phyloP scores from a whole-genome alignment of 306 rosid genomes.

The Betula pendula region DNA sequence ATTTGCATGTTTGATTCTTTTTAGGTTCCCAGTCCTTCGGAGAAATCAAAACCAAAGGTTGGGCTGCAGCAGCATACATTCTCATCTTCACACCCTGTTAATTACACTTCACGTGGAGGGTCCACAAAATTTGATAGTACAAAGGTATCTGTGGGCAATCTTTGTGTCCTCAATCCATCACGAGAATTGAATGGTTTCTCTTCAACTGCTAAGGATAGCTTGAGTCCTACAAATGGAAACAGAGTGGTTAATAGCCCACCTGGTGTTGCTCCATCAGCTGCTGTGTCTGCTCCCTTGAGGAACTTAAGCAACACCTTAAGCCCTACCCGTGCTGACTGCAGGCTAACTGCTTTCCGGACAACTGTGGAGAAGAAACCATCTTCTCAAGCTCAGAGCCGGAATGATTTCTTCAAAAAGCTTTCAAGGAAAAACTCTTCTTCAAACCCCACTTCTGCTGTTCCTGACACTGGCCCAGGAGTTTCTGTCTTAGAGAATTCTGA shows the following conservation, averaged over 20 bases:
- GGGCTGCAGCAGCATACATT: conserved; percentile 23
- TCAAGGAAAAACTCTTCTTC: conserved; percentile 31
- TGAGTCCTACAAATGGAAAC: conserved; percentile 28
- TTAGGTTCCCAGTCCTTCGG: conserved; percentile 30
- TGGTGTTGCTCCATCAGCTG: conserved; percentile 17
- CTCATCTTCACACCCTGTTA: conserved; percentile 15
- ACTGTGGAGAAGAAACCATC: conserved; percentile 31
- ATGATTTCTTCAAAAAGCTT: conserved; percentile 37
- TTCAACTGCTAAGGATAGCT: conserved; percentile 25
- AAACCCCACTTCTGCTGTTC: conserved; percentile 4
- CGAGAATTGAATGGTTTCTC: conserved; percentile 31
- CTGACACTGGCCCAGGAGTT: conserved; percentile 8
- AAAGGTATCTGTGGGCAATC: conserved; percentile 21
- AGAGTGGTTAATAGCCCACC: conserved; percentile 20
- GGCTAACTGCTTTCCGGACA: conserved; percentile 18
- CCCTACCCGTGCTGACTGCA: conserved; percentile 2
- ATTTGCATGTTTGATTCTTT: background rate
- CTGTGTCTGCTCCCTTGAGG: conserved; percentile 21
- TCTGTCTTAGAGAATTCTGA: conserved; percentile 14
- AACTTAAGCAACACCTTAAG: conserved; percentile 21
- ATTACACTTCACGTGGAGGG: conserved; percentile 18
- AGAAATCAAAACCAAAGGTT: conserved; percentile 36
- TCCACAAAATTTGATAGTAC: conserved; percentile 21
- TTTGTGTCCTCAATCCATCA: conserved; percentile 17
- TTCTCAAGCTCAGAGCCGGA: conserved; percentile 40